phyloP scores from a whole-genome alignment of 805 yeast genomes.

The Deakozyma indianensis region DNA sequence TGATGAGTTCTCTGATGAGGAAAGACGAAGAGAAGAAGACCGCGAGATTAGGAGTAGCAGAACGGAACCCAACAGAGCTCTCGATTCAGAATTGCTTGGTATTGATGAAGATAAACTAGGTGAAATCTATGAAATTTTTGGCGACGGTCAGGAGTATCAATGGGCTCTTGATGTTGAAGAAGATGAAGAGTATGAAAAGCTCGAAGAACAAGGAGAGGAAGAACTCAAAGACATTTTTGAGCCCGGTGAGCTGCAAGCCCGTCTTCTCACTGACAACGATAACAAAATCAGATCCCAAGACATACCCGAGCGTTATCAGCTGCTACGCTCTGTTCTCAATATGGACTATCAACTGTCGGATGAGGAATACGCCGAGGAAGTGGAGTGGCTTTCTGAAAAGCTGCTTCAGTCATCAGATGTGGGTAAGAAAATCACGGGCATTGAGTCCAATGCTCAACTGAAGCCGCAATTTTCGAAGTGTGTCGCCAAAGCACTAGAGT shows the following conservation, averaged over 20 bases:
- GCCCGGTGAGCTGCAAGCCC: slow-evolving; percentile 80
- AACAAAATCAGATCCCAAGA: slow-evolving; percentile 76
- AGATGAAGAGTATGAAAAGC: slow-evolving; percentile 14
- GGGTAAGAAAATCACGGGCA: slow-evolving; percentile 10
- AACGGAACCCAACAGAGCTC: slow-evolving; percentile 12
- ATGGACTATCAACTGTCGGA: slow-evolving; percentile 50
- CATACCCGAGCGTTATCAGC: slow-evolving; percentile 85
- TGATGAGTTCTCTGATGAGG: slow-evolving; percentile 88
- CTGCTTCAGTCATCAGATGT: slow-evolving; percentile 24
- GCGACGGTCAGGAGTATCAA: slow-evolving; percentile 92
- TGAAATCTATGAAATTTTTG: slow-evolving; percentile 88
- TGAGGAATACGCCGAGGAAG: slow-evolving; percentile 57
- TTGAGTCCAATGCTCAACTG: slow-evolving; percentile 27
- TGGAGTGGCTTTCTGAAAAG: slow-evolving; percentile 64
- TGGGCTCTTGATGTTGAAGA: slow-evolving; percentile 92
- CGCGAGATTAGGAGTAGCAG: slow-evolving; percentile 27
- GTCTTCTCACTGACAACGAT: slow-evolving; percentile 85
- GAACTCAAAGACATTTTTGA: slow-evolving; percentile 85
- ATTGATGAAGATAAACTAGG: slow-evolving; percentile 82
- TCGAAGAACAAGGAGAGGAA: slow-evolving; percentile 27
- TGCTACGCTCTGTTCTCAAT: slow-evolving; percentile 50
- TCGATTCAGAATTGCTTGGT: slow-evolving; percentile 25
- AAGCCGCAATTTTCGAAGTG: slow-evolving; percentile 38
- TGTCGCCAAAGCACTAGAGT: slow-evolving; percentile 51
- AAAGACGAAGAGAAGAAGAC: slow-evolving; percentile 41